These are phyloP conservation scores for Apodospora peruviana DNA, from an alignment of 495 filamentous ascomycete genomes.

Conservation along the genomic window DNA sequence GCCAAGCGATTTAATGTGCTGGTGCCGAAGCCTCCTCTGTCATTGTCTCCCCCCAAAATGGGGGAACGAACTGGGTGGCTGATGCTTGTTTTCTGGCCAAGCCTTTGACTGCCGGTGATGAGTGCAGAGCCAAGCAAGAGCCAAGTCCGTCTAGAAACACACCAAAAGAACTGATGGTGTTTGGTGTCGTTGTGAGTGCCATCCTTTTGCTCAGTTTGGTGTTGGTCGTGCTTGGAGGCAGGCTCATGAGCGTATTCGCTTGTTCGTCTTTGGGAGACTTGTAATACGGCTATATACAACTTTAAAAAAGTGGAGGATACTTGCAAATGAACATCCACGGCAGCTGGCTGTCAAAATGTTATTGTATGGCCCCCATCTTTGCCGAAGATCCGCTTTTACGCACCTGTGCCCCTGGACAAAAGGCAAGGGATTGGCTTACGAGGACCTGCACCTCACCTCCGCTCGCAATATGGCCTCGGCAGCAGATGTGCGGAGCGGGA, in stretches of 20 bases:
- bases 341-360: neutral
- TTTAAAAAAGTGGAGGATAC: no score
- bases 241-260: neutral
- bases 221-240: neutral
- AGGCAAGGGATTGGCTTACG: neutral
- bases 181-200: neutral
- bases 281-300: no score
- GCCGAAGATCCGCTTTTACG: neutral
- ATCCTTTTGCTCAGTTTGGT: neutral
- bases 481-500: no score
- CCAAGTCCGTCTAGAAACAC: neutral
- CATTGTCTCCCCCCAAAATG: neutral
- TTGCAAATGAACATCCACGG: neutral
- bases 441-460: no score
- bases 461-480: no score
- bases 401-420: neutral
- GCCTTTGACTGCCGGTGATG: neutral
- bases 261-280: no score
- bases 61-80: neutral
- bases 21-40: neutral
- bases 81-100: constrained; percentile 1
- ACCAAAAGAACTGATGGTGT: neutral
- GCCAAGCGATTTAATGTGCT: neutral
- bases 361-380: neutral
- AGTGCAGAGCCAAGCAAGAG: neutral